These are phyloP conservation scores for Colletotrichum destructivum DNA, from an alignment of 2,329 filamentous ascomycete species.

Conservation along the genomic window DNA sequence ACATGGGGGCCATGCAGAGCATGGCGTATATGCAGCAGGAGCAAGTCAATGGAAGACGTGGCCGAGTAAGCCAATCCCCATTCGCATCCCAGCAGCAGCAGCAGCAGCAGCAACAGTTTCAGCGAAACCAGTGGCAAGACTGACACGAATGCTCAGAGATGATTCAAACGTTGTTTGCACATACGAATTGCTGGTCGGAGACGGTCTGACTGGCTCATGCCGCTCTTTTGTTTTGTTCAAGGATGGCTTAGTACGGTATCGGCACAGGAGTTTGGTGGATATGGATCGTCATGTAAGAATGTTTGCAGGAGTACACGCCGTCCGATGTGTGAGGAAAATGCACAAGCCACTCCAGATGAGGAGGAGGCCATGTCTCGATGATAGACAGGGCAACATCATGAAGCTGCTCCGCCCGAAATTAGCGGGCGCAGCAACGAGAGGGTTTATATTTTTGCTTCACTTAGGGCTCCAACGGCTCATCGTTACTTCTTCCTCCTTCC, in stretches of 20 bases:
- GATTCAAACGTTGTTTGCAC: constrained; percentile 30
- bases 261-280: constrained; percentile 42
- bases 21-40: constrained; percentile 71
- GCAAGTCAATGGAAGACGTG: constrained; percentile 69
- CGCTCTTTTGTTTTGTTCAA: constrained; percentile 39
- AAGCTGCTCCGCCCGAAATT: constrained; percentile 27
- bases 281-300: constrained; percentile 43
- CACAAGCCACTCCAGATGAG: constrained; percentile 39
- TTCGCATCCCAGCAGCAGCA: constrained; percentile 32
- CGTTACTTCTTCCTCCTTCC: constrained; percentile 30
- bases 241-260: constrained; percentile 42
- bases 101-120: constrained; percentile 10
- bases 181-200: constrained; percentile 32
- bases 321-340: constrained; percentile 41
- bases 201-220: constrained; percentile 40
- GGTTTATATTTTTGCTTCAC: constrained; percentile 39
- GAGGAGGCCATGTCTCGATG: constrained; percentile 41
- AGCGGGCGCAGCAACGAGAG: constrained; percentile 42
- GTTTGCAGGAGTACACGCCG: constrained; percentile 42
- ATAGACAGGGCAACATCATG: constrained; percentile 36
- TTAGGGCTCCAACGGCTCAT: constrained; percentile 25
- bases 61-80: constrained; percentile 67
- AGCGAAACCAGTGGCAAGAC: constrained; percentile 19
- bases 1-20: constrained; percentile 62
- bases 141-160: constrained; percentile 36